phyloP scores from a whole-genome alignment of 495 filamentous ascomycete species.

The Astrothelium macrocarpum region DNA sequence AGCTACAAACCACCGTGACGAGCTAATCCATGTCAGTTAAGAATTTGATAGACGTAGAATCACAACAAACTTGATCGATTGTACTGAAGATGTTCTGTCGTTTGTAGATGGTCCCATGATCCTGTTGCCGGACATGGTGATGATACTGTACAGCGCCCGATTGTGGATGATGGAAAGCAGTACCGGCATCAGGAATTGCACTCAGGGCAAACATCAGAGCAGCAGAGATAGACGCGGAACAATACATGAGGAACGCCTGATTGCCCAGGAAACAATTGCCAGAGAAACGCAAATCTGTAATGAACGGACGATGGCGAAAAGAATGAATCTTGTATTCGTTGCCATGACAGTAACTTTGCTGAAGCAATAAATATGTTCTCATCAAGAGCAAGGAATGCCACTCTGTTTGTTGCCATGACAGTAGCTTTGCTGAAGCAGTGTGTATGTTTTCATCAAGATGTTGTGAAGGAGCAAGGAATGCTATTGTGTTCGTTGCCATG shows the following conservation, averaged over 20 bases:
- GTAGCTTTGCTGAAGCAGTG: not conserved
- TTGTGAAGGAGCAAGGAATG: not conserved
- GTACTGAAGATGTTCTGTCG: not conserved
- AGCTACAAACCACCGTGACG: not conserved
- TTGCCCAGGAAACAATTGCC: not conserved
- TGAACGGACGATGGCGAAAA: not conserved
- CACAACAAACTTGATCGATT: not conserved
- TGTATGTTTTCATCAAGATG: too few species aligned
- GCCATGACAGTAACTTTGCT: slow-evolving; percentile 4
- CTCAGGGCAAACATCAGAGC: not conserved
- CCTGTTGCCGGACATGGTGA: not conserved
- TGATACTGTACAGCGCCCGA: not conserved
- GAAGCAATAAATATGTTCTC: not conserved
- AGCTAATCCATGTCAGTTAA: not conserved
- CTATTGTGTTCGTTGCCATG: not conserved
- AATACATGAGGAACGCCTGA: not conserved
- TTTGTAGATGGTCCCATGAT: not conserved
- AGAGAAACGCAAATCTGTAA: not conserved
- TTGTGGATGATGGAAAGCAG: not conserved
- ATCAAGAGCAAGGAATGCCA: too few species aligned
- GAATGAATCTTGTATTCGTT: not conserved
- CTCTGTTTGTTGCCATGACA: slow-evolving; percentile 4
- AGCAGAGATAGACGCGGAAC: not conserved
- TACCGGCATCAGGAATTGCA: not conserved
- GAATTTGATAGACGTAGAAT: not conserved